Evolutionary conservation across 768 basidiomycete genomes (phyloP).

Genomic region (Russula vinacea): DNA sequence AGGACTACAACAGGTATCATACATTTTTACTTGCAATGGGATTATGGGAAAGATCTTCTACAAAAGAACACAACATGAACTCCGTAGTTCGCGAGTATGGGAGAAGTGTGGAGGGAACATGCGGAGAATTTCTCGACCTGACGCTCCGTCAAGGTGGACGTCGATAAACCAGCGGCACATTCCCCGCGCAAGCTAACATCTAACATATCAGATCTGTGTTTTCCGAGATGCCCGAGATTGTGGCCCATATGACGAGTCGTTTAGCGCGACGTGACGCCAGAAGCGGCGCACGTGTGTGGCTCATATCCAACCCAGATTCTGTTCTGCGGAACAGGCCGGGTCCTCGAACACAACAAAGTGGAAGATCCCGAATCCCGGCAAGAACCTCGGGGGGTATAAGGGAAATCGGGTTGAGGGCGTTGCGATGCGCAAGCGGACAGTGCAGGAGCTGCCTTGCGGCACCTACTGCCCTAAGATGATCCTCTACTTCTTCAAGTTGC

Average conservation of each 20-base stretch:
- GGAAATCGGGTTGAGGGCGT: conserved; percentile 12
- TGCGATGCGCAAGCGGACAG: conserved; percentile 9
- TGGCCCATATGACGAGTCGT: conserved; percentile 11
- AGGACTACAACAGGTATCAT: no score
- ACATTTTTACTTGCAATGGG: no score
- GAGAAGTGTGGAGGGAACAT: conserved; percentile 1
- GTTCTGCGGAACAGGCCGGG: no score
- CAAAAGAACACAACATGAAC: no score
- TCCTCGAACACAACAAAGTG: not conserved
- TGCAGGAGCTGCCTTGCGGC: not conserved
- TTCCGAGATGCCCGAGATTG: not conserved
- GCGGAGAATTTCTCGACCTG: not conserved
- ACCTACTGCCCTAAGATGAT: no score
- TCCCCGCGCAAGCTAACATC: conserved; percentile 2
- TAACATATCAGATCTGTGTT: not conserved
- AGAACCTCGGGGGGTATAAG: conserved; percentile 24
- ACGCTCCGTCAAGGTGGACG: not conserved
- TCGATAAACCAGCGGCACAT: not conserved
- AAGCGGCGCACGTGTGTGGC: conserved; percentile 24
- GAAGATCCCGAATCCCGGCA: conserved; percentile 17
- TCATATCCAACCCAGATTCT: not conserved
- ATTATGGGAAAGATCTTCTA: no score
- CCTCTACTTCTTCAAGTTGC: conserved; percentile 5
- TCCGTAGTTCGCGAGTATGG: conserved; percentile 17
- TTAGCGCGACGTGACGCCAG: conserved; percentile 15